A percentile compares a stretch with the other conserved stretches of the same genome.
Evolutionary conservation across 441 rosid species (phyloP).

Genomic region (Lepidium campestre): DNA sequence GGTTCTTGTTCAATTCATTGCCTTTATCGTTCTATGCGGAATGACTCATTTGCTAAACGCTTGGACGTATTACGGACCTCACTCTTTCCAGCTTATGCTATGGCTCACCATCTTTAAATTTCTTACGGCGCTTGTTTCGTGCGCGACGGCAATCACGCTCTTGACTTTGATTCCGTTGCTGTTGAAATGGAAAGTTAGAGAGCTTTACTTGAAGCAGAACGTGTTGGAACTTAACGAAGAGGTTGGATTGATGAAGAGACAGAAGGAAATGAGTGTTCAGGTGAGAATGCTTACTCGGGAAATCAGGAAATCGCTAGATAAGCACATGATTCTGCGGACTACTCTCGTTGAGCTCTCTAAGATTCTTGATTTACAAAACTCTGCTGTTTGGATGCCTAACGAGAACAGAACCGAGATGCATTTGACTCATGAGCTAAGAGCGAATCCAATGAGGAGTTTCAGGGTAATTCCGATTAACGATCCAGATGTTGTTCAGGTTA

Average conservation of each 20-base stretch:
- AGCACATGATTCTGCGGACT: conserved; percentile 59
- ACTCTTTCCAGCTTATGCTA: conserved; percentile 60
- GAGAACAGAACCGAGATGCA: conserved; percentile 50
- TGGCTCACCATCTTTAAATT: conserved; percentile 59
- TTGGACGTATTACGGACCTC: conserved; percentile 71
- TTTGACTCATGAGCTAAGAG: conserved; percentile 52
- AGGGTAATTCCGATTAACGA: conserved; percentile 38
- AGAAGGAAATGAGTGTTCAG: conserved; percentile 66
- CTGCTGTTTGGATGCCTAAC: conserved; percentile 76
- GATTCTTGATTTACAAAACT: conserved; percentile 63
- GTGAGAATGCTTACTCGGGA: conserved; percentile 66
- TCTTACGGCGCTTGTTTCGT: conserved; percentile 64
- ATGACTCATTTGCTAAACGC: conserved; percentile 65
- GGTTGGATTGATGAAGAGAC: conserved; percentile 68
- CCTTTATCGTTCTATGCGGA: conserved; percentile 72
- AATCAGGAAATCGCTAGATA: conserved; percentile 67
- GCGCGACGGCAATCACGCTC: conserved; percentile 66
- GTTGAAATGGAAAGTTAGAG: conserved; percentile 66
- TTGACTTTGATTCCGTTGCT: conserved; percentile 62
- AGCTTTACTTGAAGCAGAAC: conserved; percentile 67
- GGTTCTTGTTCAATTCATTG: conserved; percentile 63
- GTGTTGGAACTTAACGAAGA: conserved; percentile 67
- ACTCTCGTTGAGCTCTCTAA: conserved; percentile 64
- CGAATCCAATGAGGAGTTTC: conserved; percentile 30
- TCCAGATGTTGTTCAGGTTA: conserved; percentile 50